phyloP scores from a whole-genome alignment of 805 yeast genomes.

The Blastobotrys americana region DNA sequence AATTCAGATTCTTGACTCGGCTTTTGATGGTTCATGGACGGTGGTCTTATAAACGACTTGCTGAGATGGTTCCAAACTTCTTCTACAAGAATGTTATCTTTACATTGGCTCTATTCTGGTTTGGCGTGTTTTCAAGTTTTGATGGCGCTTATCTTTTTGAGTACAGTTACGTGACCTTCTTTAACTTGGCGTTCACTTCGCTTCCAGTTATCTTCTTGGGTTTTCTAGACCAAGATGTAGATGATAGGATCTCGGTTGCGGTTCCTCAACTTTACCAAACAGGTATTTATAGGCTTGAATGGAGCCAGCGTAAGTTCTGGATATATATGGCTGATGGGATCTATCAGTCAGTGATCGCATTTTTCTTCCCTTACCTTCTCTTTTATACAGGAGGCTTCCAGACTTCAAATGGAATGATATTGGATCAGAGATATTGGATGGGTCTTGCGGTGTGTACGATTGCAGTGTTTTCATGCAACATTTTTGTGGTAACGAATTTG shows the following conservation, averaged over 20 bases:
- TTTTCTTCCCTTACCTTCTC: constrained; percentile 61
- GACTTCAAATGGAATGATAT: constrained; percentile 41
- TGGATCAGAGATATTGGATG: constrained; percentile 65
- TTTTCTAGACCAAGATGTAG: constrained; percentile 70
- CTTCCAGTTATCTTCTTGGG: constrained; percentile 71
- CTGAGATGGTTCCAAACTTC: constrained; percentile 76
- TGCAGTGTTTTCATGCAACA: constrained; percentile 56
- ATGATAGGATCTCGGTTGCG: constrained; percentile 54
- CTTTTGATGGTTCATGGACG: constrained; percentile 71
- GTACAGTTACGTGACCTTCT: constrained; percentile 71
- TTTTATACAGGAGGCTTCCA: constrained; percentile 40
- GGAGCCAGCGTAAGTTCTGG: constrained; percentile 54
- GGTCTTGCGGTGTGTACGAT: constrained; percentile 58
- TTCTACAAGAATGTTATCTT: constrained; percentile 72
- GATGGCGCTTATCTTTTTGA: constrained; percentile 75
- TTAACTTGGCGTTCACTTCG: constrained; percentile 77
- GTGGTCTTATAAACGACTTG: constrained; percentile 69
- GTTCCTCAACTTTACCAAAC: constrained; percentile 66
- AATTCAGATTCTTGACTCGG: constrained; percentile 61
- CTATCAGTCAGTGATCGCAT: constrained; percentile 65
- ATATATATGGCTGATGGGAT: constrained; percentile 64
- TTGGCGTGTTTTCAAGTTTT: constrained; percentile 58
- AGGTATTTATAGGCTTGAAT: constrained; percentile 61
- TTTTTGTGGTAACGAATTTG: constrained; percentile 61
- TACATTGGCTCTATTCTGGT: constrained; percentile 73